These are phyloP conservation scores for Trichoderma sp. DNA, from an alignment of 2,329 filamentous ascomycete genomes.

Conservation along the genomic window DNA sequence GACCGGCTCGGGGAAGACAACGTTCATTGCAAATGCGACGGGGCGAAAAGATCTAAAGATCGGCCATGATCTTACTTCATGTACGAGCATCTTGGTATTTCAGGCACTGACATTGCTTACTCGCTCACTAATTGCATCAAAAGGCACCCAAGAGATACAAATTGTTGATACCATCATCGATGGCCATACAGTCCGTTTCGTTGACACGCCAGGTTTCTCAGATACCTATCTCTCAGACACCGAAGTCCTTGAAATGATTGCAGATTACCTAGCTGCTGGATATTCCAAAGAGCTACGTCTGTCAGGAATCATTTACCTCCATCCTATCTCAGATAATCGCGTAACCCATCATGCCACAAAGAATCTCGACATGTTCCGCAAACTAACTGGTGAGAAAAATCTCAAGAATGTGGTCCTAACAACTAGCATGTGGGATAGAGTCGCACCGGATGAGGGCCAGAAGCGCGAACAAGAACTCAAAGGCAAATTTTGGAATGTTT, in stretches of 20 bases:
- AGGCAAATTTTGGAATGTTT: constrained; percentile 26
- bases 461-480: constrained; percentile 25
- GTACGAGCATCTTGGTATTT: neutral
- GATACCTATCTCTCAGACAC: constrained; percentile 46
- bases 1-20: constrained; percentile 40
- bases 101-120: neutral
- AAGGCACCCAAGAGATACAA: constrained; percentile 18
- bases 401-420: constrained; percentile 43
- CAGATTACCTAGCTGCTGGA: constrained; percentile 38
- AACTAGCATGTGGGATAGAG: constrained; percentile 43
- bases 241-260: constrained; percentile 46
- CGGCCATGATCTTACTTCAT: constrained; percentile 33
- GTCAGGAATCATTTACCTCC: constrained; percentile 47
- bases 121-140: neutral
- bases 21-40: constrained; percentile 37
- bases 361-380: constrained; percentile 46
- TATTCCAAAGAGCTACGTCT: constrained; percentile 37
- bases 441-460: constrained; percentile 1
- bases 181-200: constrained; percentile 33
- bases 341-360: constrained; percentile 41
- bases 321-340: constrained; percentile 43
- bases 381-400: constrained; percentile 42
- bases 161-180: constrained; percentile 7
- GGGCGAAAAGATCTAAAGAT: constrained; percentile 30
- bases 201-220: constrained; percentile 51